Evolutionary conservation across 495 filamentous ascomycete species (phyloP).

Genomic region (Aspergillus homomorphus): DNA sequence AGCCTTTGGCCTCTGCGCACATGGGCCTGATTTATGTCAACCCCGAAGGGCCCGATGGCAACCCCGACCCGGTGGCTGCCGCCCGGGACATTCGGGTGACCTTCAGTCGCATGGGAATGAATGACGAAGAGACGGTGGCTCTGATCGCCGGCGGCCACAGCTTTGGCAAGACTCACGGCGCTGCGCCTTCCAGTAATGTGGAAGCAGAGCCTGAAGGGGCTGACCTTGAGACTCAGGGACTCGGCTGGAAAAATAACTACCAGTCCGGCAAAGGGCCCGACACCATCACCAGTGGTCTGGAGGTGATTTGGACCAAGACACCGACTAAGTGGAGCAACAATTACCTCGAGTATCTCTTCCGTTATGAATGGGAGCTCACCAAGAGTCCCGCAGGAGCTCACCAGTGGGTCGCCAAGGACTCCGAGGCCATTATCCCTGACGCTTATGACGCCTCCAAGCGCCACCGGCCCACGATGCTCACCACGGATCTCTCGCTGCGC

Average conservation of each 20-base stretch:
- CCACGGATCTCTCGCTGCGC: constrained; percentile 66
- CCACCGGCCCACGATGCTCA: constrained; percentile 66
- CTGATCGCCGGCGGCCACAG: constrained; percentile 72
- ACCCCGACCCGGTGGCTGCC: constrained; percentile 63
- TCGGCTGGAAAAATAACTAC: constrained; percentile 63
- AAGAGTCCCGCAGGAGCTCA: constrained; percentile 71
- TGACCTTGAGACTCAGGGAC: constrained; percentile 57
- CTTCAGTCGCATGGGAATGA: constrained; percentile 74
- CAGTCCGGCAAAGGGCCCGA: constrained; percentile 59
- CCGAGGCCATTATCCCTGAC: constrained; percentile 62
- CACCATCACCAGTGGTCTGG: constrained; percentile 68
- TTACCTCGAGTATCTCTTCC: constrained; percentile 70
- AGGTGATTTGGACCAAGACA: constrained; percentile 71
- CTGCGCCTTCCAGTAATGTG: constrained; percentile 54
- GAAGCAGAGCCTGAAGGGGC: constrained; percentile 63
- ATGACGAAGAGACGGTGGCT: constrained; percentile 73
- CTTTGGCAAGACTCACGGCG: constrained; percentile 75
- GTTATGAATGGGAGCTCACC: constrained; percentile 71
- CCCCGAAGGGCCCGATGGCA: constrained; percentile 69
- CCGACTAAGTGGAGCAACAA: constrained; percentile 66
- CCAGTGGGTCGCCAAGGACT: constrained; percentile 69
- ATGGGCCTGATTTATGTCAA: constrained; percentile 80
- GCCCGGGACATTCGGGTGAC: constrained; percentile 67
- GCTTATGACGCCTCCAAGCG: constrained; percentile 62
- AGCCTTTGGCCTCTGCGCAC: constrained; percentile 60